phyloP scores from a whole-genome alignment of 352 stramenopile species.

The Hyaloperonospora brassicae region DNA sequence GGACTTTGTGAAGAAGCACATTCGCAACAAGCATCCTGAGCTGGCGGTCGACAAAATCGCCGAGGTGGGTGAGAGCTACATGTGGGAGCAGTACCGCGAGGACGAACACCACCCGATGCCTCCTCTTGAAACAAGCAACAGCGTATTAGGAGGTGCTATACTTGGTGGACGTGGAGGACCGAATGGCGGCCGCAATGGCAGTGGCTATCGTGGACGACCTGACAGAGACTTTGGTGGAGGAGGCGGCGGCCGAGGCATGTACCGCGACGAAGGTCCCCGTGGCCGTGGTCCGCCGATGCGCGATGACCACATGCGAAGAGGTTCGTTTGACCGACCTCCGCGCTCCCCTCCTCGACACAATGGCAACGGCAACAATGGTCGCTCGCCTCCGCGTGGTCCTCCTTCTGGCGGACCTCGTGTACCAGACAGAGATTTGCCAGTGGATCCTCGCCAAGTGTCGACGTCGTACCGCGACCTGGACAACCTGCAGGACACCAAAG shows the following conservation, averaged over 20 bases:
- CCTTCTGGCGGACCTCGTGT: conserved; percentile 22
- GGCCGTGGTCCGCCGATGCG: conserved; percentile 44
- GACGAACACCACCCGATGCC: conserved; percentile 71
- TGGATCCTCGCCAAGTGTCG: conserved; percentile 73
- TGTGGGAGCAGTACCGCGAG: conserved; percentile 83
- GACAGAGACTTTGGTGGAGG: conserved; percentile 23
- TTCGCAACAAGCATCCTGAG: conserved; percentile 82
- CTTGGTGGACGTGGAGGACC: conserved; percentile 37
- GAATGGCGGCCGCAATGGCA: conserved; percentile 27
- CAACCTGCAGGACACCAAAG: conserved; percentile 75
- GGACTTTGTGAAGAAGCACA: conserved; percentile 86
- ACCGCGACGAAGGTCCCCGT: conserved; percentile 50
- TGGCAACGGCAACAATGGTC: conserved; percentile 16
- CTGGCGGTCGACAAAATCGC: conserved; percentile 76
- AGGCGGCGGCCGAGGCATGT: conserved; percentile 40
- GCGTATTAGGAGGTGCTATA: conserved; percentile 36
- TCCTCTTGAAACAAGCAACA: conserved; percentile 67
- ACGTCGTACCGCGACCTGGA: conserved; percentile 82
- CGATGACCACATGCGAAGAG: conserved; percentile 38
- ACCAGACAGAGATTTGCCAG: conserved; percentile 59
- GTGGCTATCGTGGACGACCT: conserved; percentile 23
- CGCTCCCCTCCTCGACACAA: conserved; percentile 32
- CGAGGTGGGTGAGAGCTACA: conserved; percentile 76
- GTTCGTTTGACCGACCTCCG: conserved; percentile 38
- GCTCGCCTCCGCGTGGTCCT: conserved; percentile 23